These are phyloP conservation scores for Phytophthora foliorum DNA, from an alignment of 352 stramenopile species.

Conservation along the genomic window DNA sequence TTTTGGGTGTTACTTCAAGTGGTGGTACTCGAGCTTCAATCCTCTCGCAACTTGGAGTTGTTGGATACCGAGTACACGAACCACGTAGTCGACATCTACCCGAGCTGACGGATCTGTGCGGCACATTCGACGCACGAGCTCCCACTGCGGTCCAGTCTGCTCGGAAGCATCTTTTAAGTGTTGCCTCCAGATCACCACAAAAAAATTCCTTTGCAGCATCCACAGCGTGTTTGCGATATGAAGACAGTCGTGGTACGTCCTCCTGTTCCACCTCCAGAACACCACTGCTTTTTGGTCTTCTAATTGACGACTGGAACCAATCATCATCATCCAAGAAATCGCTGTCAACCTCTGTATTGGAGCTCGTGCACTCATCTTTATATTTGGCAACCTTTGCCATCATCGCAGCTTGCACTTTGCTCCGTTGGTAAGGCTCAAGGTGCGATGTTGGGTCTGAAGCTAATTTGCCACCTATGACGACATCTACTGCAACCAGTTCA, in stretches of 20 bases:
- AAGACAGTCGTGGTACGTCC: not conserved
- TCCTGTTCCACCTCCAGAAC: not conserved
- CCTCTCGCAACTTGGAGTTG: not conserved
- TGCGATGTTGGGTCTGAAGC: not conserved
- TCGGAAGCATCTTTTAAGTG: not conserved
- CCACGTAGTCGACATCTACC: not conserved
- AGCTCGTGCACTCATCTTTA: not conserved
- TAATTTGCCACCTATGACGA: not conserved
- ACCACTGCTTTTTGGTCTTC: not conserved
- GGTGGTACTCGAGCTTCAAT: not conserved
- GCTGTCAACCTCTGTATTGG: not conserved
- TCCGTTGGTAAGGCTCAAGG: not conserved
- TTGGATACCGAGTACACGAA: not conserved
- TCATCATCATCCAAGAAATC: not conserved
- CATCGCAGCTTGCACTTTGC: not conserved
- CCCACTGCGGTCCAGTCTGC: slow-evolving; percentile 14
- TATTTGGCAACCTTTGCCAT: not conserved
- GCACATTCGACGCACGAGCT: slow-evolving; percentile 16
- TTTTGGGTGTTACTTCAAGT: too few relatives aligned
- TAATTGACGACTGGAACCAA: not conserved
- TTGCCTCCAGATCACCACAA: slow-evolving; percentile 5
- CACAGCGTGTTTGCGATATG: slow-evolving; percentile 10
- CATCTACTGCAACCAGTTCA: slow-evolving; percentile 6
- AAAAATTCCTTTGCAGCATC: slow-evolving; percentile 2
- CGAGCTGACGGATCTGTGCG: not conserved